phyloP scores from a whole-genome alignment of 495 filamentous ascomycete genomes.

The Margaritispora aquatica region DNA sequence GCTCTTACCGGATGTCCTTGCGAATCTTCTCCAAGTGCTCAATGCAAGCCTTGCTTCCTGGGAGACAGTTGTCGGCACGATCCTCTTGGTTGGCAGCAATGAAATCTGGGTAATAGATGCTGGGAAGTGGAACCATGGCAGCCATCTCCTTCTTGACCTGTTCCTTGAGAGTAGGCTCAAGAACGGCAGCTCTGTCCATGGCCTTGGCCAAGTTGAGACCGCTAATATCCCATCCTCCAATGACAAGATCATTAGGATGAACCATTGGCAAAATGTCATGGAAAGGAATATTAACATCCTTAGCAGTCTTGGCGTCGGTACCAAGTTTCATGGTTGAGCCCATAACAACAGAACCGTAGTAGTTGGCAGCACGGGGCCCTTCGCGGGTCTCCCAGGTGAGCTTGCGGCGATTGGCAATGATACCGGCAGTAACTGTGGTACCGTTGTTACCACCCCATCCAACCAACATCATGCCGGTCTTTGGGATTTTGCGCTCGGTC shows the following conservation, averaged over 20 bases:
- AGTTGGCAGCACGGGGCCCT: slow-evolving; percentile 79
- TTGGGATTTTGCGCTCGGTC: slow-evolving; percentile 87
- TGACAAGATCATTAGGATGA: slow-evolving; percentile 90
- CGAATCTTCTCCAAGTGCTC: slow-evolving; percentile 92
- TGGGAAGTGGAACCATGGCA: slow-evolving; percentile 81
- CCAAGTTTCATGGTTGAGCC: slow-evolving; percentile 94
- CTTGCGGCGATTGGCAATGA: slow-evolving; percentile 85
- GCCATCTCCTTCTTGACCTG: slow-evolving; percentile 91
- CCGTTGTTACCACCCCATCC: slow-evolving; percentile 99
- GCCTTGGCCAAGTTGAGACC: slow-evolving; percentile 78
- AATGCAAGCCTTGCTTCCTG: slow-evolving; percentile 74
- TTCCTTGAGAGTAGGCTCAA: slow-evolving; percentile 86
- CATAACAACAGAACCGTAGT: slow-evolving; percentile 98
- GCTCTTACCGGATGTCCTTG: slow-evolving; percentile 80
- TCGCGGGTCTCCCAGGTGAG: slow-evolving; percentile 92
- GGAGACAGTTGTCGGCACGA: slow-evolving; percentile 85
- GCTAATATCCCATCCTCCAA: slow-evolving; percentile 98
- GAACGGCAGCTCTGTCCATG: slow-evolving; percentile 93
- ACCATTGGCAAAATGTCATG: slow-evolving; percentile 93
- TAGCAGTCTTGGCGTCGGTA: slow-evolving; percentile 71
- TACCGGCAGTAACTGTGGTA: slow-evolving; percentile 93
- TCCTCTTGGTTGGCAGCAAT: slow-evolving; percentile 98
- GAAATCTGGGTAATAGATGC: slow-evolving; percentile 98
- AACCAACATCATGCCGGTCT: slow-evolving; percentile 94
- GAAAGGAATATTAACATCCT: slow-evolving; percentile 96